Evolutionary conservation across 768 basidiomycete genomes (phyloP).

Genomic region (Pisolithus microcarpus): DNA sequence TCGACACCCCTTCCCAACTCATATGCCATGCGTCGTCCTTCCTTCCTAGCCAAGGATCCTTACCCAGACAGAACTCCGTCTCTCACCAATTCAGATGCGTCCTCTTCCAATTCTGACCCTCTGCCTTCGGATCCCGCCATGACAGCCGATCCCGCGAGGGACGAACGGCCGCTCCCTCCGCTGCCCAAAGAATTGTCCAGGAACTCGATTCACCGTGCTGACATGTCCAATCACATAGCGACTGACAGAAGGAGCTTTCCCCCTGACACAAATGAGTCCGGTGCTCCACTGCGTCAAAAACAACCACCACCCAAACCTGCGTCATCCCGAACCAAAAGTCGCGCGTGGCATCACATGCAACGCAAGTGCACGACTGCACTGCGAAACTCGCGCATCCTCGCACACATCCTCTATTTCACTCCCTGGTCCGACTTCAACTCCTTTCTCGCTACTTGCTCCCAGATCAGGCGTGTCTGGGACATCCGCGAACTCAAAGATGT

Average conservation of each 20-base stretch:
- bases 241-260: not conserved
- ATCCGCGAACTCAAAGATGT: slow-evolving; percentile 29
- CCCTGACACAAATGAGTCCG: not conserved
- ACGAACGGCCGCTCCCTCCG: slow-evolving; percentile 16
- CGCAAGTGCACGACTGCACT: slow-evolving; percentile 20
- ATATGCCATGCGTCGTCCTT: slow-evolving; percentile 5
- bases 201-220: not conserved
- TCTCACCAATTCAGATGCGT: slow-evolving; percentile 21
- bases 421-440: slow-evolving; percentile 37
- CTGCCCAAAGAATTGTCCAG: slow-evolving; percentile 3
- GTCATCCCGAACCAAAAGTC: slow-evolving; percentile 10
- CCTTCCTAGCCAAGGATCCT: slow-evolving; percentile 19
- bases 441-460: slow-evolving; percentile 30
- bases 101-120: slow-evolving; percentile 15
- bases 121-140: slow-evolving; percentile 5
- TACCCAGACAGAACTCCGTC: slow-evolving; percentile 21
- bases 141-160: not conserved
- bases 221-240: not conserved
- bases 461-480: slow-evolving; percentile 29
- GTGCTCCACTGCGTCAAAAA: not conserved
- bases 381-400: slow-evolving; percentile 29
- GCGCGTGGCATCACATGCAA: slow-evolving; percentile 24
- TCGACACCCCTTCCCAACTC: too few relatives aligned
- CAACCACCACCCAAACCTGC: not conserved
- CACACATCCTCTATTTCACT: slow-evolving; percentile 23